Evolutionary conservation across 2,329 filamentous ascomycete genomes (phyloP), one percentile per base, ranked within the genome.

Genomic region (Fusarium fujikuroi): DNA sequence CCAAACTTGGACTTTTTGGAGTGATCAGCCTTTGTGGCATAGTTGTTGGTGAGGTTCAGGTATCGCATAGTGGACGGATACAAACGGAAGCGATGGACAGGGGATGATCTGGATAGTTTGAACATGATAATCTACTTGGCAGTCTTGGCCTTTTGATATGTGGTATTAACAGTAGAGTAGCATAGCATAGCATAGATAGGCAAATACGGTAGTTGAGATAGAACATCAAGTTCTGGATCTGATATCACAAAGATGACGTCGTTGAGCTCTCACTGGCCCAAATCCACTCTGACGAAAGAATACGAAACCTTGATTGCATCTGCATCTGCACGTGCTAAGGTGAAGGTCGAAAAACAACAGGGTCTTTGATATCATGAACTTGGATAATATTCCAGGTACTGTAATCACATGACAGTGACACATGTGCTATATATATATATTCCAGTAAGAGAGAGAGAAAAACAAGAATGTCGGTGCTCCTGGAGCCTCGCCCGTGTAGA

Each of bases 401-500:
- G 6, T 23, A 25, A 37, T 37, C 16, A 47, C 28, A 56, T 56
- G 25, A 49, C 25, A 23, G 52, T 36, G n/a, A 25, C 46, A 30
- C 12, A 43, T 21, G 9, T 47, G 43, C 28, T 28, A 54, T 34
- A 7, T 36, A 14, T 28, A 54, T 34, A 7, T 25, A 14, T n/a
- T 5, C 8, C 9, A 53, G 37, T 18, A 37, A 36, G 2, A 11
- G 6, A 52, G 3, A 46, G 11, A 32, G 7, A 4, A 46, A 25
- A 42, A 21, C n/a, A 40, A 30, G 25, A 63, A 85, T 86, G 83
- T 86, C 74, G 85, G 85, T 84, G 79, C 85, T 79, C 84, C 80
- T 74, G 85, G 85, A 87, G 85, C 85, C 85, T 83, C 85, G 84
- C 84, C 84, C 82, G 81, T 81, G 85, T 87, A 75, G 78, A 61